Evolutionary conservation across 2,329 filamentous ascomycete species (phyloP).

Genomic region (Dothistroma septosporum): DNA sequence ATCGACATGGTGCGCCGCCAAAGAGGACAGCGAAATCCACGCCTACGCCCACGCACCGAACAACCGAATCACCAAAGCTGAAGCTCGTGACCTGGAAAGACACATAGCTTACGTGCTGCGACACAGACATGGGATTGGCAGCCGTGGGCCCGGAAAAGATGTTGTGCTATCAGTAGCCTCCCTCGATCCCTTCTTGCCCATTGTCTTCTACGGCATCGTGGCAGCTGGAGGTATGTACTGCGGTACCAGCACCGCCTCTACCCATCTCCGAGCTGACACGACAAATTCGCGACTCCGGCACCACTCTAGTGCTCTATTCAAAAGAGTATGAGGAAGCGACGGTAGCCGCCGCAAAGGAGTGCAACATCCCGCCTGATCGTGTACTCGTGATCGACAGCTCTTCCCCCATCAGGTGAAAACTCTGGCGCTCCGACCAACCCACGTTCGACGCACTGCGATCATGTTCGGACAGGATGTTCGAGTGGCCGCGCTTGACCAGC

Average conservation of each 20-base stretch:
- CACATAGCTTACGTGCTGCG: slow-evolving; percentile 55
- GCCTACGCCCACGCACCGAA: slow-evolving; percentile 53
- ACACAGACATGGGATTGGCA: slow-evolving; percentile 49
- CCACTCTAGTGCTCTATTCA: slow-evolving; percentile 44
- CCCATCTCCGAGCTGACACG: slow-evolving; percentile 49
- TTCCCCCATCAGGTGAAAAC: slow-evolving; percentile 4
- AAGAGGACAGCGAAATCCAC: slow-evolving; percentile 53
- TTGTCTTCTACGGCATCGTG: slow-evolving; percentile 53
- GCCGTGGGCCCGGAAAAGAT: slow-evolving; percentile 44
- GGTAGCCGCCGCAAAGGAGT: slow-evolving; percentile 47
- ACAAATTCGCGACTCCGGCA: slow-evolving; percentile 41
- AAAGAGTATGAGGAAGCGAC: slow-evolving; percentile 46
- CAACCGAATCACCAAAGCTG: slow-evolving; percentile 50
- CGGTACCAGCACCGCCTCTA: slow-evolving; percentile 49
- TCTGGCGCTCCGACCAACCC: slow-evolving; percentile 28
- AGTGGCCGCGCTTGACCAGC: slow-evolving; percentile 54
- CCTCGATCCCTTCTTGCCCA: slow-evolving; percentile 52
- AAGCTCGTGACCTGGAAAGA: slow-evolving; percentile 48
- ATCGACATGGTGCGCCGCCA: slow-evolving; percentile 27
- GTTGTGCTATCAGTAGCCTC: slow-evolving; percentile 55
- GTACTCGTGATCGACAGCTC: slow-evolving; percentile 49
- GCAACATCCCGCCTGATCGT: slow-evolving; percentile 42
- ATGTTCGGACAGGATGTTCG: slow-evolving; percentile 37
- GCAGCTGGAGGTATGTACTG: slow-evolving; percentile 57
- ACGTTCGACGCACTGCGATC: slow-evolving; percentile 44